phyloP scores from a whole-genome alignment of 768 basidiomycete species.

The Serendipita sp. region DNA sequence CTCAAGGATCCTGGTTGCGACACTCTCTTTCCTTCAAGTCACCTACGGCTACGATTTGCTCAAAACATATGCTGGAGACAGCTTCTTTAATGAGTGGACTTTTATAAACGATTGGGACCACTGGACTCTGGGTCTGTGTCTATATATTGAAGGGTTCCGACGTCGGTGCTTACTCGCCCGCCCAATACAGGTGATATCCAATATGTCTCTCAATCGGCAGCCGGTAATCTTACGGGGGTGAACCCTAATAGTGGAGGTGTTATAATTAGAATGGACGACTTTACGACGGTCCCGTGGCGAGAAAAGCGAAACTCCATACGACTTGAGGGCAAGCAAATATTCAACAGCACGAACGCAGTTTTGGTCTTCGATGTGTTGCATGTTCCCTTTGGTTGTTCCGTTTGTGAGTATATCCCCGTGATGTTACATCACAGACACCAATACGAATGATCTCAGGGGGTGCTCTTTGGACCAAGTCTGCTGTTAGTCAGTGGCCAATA shows the following conservation, averaged over 20 bases:
- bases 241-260: not conserved
- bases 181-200: not conserved
- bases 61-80: not conserved
- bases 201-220: not conserved
- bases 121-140: not conserved
- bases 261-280: not conserved
- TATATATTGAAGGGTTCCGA: too few relatives aligned
- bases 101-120: slow-evolving; percentile 1
- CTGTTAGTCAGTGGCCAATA: not conserved
- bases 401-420: not conserved
- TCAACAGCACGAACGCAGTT: slow-evolving; percentile 4
- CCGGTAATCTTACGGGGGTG: not conserved
- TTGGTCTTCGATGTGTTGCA: slow-evolving; percentile 17
- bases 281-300: not conserved
- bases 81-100: not conserved
- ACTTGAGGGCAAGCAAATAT: slow-evolving; percentile 3
- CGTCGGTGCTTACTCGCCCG: too few relatives aligned
- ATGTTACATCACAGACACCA: not conserved
- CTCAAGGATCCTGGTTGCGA: not conserved
- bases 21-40: not conserved
- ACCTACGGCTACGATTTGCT: not conserved
- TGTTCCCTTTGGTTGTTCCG: slow-evolving; percentile 14
- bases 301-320: not conserved
- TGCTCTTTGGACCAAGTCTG: not conserved
- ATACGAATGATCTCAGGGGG: too few relatives aligned